phyloP scores from a whole-genome alignment of 2,329 filamentous ascomycete genomes.

The Hymenoscyphus linearis region DNA sequence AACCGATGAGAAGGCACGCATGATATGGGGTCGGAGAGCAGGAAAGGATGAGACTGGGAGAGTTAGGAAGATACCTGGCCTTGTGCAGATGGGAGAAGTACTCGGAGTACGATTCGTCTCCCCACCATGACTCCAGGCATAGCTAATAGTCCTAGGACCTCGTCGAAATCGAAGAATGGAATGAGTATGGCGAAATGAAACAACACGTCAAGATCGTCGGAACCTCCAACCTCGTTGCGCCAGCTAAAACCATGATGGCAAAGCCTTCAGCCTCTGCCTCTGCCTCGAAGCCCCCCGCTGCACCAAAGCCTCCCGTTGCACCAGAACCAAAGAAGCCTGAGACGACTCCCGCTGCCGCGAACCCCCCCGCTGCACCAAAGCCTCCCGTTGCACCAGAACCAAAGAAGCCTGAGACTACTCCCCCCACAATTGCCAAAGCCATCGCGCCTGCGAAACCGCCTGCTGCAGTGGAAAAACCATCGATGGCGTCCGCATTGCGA shows the following conservation, averaged over 20 bases:
- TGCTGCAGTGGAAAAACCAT: slow-evolving; percentile 20
- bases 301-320: not conserved
- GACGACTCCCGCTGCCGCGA: slow-evolving; percentile 26
- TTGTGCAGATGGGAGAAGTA: slow-evolving; percentile 83
- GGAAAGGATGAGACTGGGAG: slow-evolving; percentile 62
- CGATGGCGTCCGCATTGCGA: slow-evolving; percentile 41
- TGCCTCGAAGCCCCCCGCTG: slow-evolving; percentile 25
- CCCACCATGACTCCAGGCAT: not conserved
- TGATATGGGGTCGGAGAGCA: slow-evolving; percentile 79
- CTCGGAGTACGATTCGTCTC: slow-evolving; percentile 63
- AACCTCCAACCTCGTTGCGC: slow-evolving; percentile 12
- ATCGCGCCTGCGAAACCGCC: slow-evolving; percentile 13
- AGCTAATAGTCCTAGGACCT: slow-evolving; percentile 60
- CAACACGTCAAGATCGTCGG: slow-evolving; percentile 67
- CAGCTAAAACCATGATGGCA: slow-evolving; percentile 25
- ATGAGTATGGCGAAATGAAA: slow-evolving; percentile 94
- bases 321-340: slow-evolving; percentile 22
- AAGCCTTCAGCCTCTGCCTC: slow-evolving; percentile 26
- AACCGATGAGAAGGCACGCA: slow-evolving; percentile 80
- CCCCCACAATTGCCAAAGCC: slow-evolving; percentile 17
- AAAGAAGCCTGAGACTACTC: slow-evolving; percentile 24
- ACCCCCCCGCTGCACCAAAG: no score
- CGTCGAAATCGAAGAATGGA: slow-evolving; percentile 96
- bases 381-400: not conserved
- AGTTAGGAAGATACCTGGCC: slow-evolving; percentile 72